Evolutionary conservation across 2,329 filamentous ascomycete genomes (phyloP).

Genomic region (Fusarium protoensiforme): DNA sequence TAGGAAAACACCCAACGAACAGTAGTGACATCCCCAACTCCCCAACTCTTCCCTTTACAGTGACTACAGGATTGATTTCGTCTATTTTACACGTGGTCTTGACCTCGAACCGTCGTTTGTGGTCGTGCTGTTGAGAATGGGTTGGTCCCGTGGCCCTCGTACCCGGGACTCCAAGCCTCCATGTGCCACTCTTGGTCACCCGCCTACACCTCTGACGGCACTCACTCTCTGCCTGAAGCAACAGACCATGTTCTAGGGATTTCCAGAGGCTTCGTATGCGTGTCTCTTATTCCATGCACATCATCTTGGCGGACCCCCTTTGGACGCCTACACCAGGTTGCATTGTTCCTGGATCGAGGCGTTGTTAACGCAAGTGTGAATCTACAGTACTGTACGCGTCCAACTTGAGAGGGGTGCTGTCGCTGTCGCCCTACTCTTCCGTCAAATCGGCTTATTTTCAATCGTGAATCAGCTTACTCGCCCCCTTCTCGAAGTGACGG

Average conservation of each 20-base stretch:
- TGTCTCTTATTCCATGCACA: conserved; percentile 17
- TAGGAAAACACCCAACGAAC: neutral
- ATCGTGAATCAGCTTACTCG: neutral
- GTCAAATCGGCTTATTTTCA: conserved; percentile 1
- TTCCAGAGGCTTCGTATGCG: conserved; percentile 4
- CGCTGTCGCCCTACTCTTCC: neutral
- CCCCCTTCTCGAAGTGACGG: neutral
- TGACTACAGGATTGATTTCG: neutral
- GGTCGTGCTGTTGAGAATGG: conserved; percentile 21
- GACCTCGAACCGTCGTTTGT: conserved; percentile 9
- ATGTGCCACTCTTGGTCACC: conserved; percentile 34
- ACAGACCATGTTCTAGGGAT: neutral
- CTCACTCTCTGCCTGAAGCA: neutral
- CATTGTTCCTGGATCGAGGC: conserved; percentile 32
- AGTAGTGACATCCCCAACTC: neutral
- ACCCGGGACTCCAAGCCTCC: conserved; percentile 6
- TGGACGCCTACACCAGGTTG: conserved; percentile 8
- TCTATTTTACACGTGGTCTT: conserved; percentile 27
- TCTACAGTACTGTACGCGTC: neutral
- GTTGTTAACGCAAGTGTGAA: conserved; percentile 24
- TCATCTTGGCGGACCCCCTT: neutral
- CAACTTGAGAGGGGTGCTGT: neutral
- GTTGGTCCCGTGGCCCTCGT: conserved; percentile 31
- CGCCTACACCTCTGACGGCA: neutral
- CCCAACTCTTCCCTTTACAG: neutral